Evolutionary conservation across 2,329 filamentous ascomycete species (phyloP), one percentile per base, ranked within the genome.

Genomic region (Pseudogymnoascus destructans): DNA sequence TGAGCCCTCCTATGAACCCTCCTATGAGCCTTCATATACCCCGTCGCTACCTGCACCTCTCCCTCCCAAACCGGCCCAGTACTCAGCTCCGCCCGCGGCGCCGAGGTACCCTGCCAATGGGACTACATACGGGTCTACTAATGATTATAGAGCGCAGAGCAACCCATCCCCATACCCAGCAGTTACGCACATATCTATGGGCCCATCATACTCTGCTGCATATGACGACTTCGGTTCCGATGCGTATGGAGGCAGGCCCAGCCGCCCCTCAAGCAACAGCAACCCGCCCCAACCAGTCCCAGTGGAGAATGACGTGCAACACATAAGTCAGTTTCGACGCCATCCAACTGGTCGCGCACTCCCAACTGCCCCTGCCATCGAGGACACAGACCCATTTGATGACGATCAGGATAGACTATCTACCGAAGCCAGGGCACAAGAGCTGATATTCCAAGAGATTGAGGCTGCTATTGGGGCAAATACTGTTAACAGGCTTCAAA

Each of bases 391-490:
- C 1, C 30, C 30, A 10, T 35, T 21, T 13, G 65, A 66, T 36
- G 61, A 64, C 33, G 64, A 67, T 59, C 64, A 67, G 35, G 61
- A 63, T 17, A 63, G 64, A 27, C n/a, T 38, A 17, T 55, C 61
- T 23, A 63, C 64, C 11, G 65, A 67, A 59, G 63, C 61, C 55
- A n/a, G 65, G 21, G 63, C 65, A 15, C 69, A 70, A 60, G 68
- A 70, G 55, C 64, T 67, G 57, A 60, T 70, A 3, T 70, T 67
- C 60, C 67, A 67, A 57, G 68, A 70, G 59, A 70, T 70, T 60
- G 68, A 67, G 36, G 64, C 67, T 63, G 68, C 65, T n/a, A 62
- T 70, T n/a, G 61, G 61, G 32, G 60, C 57, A n/a, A 35, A 49
- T 52, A 30, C 17, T 32, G 15, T 19, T 23, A 19, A 6, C 54